Evolutionary conservation across 768 basidiomycete genomes (phyloP).

Genomic region (Naganishia vaughanmartiniae): DNA sequence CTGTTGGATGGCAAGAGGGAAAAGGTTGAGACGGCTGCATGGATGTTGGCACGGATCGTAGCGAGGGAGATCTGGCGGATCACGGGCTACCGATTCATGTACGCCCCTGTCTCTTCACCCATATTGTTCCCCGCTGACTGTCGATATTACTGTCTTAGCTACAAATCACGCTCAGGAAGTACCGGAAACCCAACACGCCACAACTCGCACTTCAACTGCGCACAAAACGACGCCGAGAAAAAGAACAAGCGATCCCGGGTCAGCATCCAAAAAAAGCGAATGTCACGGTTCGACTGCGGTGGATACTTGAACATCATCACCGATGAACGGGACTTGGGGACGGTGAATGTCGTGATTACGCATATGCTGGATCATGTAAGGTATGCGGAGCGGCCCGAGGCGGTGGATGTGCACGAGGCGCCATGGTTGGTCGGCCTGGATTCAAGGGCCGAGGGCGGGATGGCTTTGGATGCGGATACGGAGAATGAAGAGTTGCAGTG

Average conservation of each 20-base stretch:
- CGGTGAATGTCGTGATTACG: conserved; percentile 7
- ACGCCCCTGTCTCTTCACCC: background rate
- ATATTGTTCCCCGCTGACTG: background rate
- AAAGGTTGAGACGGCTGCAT: background rate
- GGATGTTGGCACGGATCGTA: conserved; percentile 11
- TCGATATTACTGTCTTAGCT: background rate
- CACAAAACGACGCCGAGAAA: conserved; percentile 18
- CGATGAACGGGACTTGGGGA: conserved; percentile 5
- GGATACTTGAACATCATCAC: conserved; percentile 19
- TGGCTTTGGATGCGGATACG: background rate
- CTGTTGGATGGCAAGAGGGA: conserved; percentile 18
- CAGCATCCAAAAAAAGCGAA: conserved; percentile 12
- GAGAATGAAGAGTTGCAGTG: background rate
- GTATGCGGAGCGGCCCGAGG: conserved; percentile 9
- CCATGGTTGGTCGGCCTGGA: conserved; percentile 6
- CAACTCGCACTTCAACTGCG: conserved; percentile 24
- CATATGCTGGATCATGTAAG: background rate
- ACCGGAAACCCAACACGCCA: conserved; percentile 19
- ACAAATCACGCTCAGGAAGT: conserved; percentile 22
- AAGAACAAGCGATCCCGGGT: conserved; percentile 9
- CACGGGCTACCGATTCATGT: conserved; percentile 20
- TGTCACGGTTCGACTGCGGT: conserved; percentile 10
- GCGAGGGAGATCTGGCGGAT: conserved; percentile 20
- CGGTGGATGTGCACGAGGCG: background rate
- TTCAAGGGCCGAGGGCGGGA: background rate